These are phyloP conservation scores for Pontederia paniculata DNA, from an alignment of 176 grass and related monocot species.

Conservation along the genomic window DNA sequence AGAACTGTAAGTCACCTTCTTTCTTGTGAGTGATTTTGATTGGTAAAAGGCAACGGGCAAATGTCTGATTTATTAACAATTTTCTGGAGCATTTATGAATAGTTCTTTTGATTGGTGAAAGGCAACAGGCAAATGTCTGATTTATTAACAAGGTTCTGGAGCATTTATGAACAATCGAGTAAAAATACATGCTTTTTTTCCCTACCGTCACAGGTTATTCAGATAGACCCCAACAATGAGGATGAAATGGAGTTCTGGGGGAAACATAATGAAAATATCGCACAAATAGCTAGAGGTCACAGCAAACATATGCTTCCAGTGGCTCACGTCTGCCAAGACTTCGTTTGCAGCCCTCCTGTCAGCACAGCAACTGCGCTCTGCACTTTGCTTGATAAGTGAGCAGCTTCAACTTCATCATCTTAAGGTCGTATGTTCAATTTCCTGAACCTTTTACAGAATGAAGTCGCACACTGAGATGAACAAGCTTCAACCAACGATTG, in stretches of 20 bases:
- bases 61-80: too few species aligned
- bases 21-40: neutral
- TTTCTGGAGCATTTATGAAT: too few species aligned
- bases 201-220: neutral
- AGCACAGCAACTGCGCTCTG: constrained; percentile 35
- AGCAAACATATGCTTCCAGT: neutral
- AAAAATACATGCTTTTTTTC: too few species aligned
- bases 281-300: neutral
- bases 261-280: neutral
- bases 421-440: neutral
- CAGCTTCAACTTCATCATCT: constrained; percentile 6
- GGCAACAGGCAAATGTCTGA: too few species aligned
- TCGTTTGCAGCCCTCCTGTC: constrained; percentile 63
- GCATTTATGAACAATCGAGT: too few species aligned
- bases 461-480: too few species aligned
- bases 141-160: too few species aligned
- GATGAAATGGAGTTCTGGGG: constrained; percentile 14
- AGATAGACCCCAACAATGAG: neutral
- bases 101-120: too few species aligned
- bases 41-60: too few species aligned
- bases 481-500: too few species aligned
- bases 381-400: constrained; percentile 35
- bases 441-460: too few species aligned
- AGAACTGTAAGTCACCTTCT: constrained; percentile 48
- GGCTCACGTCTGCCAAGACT: constrained; percentile 54